Evolutionary conservation across 2,329 filamentous ascomycete species (phyloP), one percentile per base, ranked within the genome.

Genomic region (Alternaria sp.): DNA sequence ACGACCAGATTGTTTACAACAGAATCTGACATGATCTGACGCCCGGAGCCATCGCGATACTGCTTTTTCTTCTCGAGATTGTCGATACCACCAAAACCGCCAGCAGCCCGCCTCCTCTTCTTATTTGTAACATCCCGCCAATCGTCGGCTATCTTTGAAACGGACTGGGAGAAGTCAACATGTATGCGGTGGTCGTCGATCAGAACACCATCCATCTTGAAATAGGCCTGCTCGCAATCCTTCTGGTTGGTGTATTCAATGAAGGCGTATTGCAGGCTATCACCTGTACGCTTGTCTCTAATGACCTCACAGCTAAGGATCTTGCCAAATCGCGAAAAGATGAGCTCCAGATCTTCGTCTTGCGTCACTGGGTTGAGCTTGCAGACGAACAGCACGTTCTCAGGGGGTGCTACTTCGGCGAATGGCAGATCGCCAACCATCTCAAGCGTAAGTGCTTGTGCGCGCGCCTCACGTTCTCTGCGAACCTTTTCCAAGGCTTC

Each of bases 401-500:
- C 95, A 0, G 95, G 95, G 5, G 95, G 95, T 72, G 94, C 96
- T 70, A 99, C 94, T 80, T 99, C 95, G 60, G 95, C 95, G 79
- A 97, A 99, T 5, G 95, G 95, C 60, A 99, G 83, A 78, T 99
- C 95, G 44, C 95, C 95, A 80, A 99, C 95, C 89, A 99, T 96
- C 81, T 99, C 95, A 49, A 99, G 85, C 1, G 94, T 98, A 72
- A 99, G 82, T 1, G 95, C 95, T 79, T 98, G 95, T 0, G 94
- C 94, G 63, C 94, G 89, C 6, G 95, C 95, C 78, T 99, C 95
- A 28, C 93, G 87, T 77, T 98, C 93, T 63, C 93, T 88, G 53
- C 94, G 89, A 50, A 90, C 82, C 79, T 89, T 92, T 77, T 98
- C 94, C 69, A 89, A 84, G 22, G 90, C 85, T 68, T 94, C 93